Base-by-base conservation (phyloP, 2,329 filamentous ascomycete species). In the Colletotrichum theobromicola region DNA sequence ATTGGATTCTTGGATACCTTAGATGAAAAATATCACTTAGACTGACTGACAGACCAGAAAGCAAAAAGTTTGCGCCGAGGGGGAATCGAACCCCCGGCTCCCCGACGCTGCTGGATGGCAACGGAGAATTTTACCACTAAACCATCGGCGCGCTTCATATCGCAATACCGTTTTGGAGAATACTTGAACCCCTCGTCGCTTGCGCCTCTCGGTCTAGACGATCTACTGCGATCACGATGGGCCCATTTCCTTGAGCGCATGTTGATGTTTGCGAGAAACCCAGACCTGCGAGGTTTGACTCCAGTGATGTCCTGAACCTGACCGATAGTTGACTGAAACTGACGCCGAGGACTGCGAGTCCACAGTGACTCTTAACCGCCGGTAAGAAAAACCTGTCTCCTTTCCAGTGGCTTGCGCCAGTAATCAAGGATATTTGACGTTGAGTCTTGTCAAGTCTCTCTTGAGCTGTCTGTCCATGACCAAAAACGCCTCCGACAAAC, bases 111-210 rank as follows among this genome's bases (percentile, higher is more conserved):
- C 65, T 67, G 26, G 18, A 13, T 68, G 66, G 66, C 66, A 68
- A 68, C 66, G 66, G 66, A 68, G 66, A 68, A 68, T 68, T 68
- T 68, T 68, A 68, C 66, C 66, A 61, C 66, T 61, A 68, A 61
- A 68, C 66, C 66, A 68, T 68, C 66, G 66, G 66, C 66, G 65
- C 65, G 18, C 8, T 58, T 37, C 9, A 57, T 30, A 30, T 2
- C 1, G 6, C 18, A 3, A 2, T 0, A 2, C 1, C 28, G n/a
- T 26, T 3, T 34, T 24, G 15, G 26, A n/a, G 16, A 53, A 53
- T 21, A 53, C n/a, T 24, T 53, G 46, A 12, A 24, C 13, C 46
- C 18, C 21, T 24, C 7, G 9, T 10, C 12, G 34, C 6, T 6
- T 35, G 5, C 13, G 18, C 15, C 21, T 26, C 1, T 15, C 50